These are phyloP conservation scores for Saccharomyces jurei DNA, from an alignment of 805 yeast genomes.

Conservation along the genomic window DNA sequence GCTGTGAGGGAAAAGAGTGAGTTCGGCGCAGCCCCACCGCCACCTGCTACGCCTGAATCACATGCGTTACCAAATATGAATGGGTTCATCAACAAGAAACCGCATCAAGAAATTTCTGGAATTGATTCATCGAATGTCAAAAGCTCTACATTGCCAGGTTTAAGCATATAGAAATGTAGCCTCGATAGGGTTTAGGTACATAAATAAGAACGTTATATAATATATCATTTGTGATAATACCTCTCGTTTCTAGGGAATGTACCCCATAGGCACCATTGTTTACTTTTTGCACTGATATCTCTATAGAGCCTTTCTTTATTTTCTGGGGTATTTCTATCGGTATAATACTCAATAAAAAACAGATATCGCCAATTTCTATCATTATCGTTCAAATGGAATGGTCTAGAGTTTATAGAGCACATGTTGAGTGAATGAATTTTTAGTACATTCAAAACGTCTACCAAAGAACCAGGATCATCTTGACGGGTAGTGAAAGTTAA, in stretches of 20 bases:
- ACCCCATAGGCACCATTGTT: slow-evolving; percentile 53
- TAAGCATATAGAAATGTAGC: slow-evolving; percentile 8
- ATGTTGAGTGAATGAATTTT: slow-evolving; percentile 51
- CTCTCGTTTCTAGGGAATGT: slow-evolving; percentile 40
- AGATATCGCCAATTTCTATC: slow-evolving; percentile 62
- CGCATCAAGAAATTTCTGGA: slow-evolving; percentile 8
- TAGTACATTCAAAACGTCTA: slow-evolving; percentile 53
- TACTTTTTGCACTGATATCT: slow-evolving; percentile 38
- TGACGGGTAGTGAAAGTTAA: slow-evolving; percentile 57
- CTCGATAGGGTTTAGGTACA: neutral
- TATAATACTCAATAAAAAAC: slow-evolving; percentile 60
- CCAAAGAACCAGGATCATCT: slow-evolving; percentile 68
- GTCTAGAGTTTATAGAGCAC: slow-evolving; percentile 70
- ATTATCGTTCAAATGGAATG: slow-evolving; percentile 45
- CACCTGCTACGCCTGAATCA: neutral
- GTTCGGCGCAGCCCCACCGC: slow-evolving; percentile 30
- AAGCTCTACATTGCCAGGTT: slow-evolving; percentile 9
- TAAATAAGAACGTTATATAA: neutral
- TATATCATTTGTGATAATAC: slow-evolving; percentile 23
- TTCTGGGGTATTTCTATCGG: slow-evolving; percentile 24
- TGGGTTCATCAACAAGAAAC: neutral
- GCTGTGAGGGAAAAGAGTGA: slow-evolving; percentile 30
- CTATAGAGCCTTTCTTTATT: slow-evolving; percentile 29
- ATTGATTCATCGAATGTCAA: slow-evolving; percentile 6
- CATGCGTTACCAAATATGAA: neutral